phyloP scores from a whole-genome alignment of 2,329 filamentous ascomycete genomes.

The Huntiella decipiens region DNA sequence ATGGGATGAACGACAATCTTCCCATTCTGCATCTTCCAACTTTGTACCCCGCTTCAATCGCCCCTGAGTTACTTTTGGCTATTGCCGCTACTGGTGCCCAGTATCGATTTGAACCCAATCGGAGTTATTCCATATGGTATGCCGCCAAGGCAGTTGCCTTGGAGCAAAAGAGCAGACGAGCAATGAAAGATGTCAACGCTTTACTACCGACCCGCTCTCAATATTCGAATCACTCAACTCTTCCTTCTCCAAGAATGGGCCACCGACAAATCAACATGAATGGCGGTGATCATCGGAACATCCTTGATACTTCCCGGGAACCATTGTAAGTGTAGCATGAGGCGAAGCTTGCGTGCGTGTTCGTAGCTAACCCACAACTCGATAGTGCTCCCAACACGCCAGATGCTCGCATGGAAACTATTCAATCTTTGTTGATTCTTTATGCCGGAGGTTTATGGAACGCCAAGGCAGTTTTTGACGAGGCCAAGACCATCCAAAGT shows the following conservation, averaged over 20 bases:
- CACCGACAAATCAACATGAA: constrained; percentile 39
- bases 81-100: constrained; percentile 49
- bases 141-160: constrained; percentile 37
- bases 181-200: constrained; percentile 37
- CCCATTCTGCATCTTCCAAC: constrained; percentile 50
- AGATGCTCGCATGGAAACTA: constrained; percentile 42
- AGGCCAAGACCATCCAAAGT: constrained; percentile 40
- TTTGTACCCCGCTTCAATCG: constrained; percentile 41
- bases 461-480: constrained; percentile 38
- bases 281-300: constrained; percentile 35
- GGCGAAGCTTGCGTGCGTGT: neutral
- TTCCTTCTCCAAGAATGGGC: constrained; percentile 36
- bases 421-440: constrained; percentile 42
- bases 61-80: constrained; percentile 47
- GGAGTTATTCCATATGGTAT: constrained; percentile 42
- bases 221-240: constrained; percentile 40
- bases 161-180: constrained; percentile 38
- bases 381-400: constrained; percentile 37
- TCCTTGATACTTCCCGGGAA: constrained; percentile 39
- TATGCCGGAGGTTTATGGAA: constrained; percentile 44
- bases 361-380: neutral
- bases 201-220: constrained; percentile 36
- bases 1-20: constrained; percentile 40
- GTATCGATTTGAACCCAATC: constrained; percentile 42
- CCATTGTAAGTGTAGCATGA: constrained; percentile 31